Evolutionary conservation across 257 asterid genomes (phyloP), one percentile per base, ranked within the genome.

Genomic region (Scutellaria minor): DNA sequence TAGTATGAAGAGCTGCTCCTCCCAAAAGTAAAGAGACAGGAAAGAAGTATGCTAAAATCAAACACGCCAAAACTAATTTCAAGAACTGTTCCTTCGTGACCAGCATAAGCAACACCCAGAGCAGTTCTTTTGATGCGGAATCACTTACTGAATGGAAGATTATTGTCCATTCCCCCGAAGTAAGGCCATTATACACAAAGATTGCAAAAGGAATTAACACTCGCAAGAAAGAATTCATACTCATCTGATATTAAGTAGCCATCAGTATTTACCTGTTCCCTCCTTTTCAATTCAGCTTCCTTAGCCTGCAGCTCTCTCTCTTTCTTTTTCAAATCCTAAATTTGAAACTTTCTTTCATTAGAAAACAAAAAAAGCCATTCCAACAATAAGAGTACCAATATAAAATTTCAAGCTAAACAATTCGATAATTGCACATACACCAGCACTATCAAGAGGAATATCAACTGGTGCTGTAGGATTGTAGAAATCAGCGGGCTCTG

Each of bases 401-500:
- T 45, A 27, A 67, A 18, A 65, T 60, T 60, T 66, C 60, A 65
- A 41, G 73, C 51, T 64, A 18, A 58, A 39, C 6, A 58, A 46
- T 40, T 50, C 59, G 67, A 69, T 27, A 59, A 72, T 64, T 45
- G 64, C 71, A 80, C 79, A 64, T 82, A 94, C 99, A 77, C 87
- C 18, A 76, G 88, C 77, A 75, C 82, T 84, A 76, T 94, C 96
- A 15, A 91, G 96, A 66, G 99, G 97, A 75, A 91, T 89, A 79
- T 94, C 97, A 31, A 91, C 80, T 54, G 97, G 64, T 0, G 96
- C 97, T 48, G 91, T 80, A 66, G 95, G 93, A 61, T 88, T 89
- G 86, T 91, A 91, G 81, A 89, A 91, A 78, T 82, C 97, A 40
- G 97, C 97, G 75, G 97, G 99, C 74, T 94, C 99, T 20, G 93